Evolutionary conservation across 2,329 filamentous ascomycete genomes (phyloP).

Genomic region (Calonectria henricotiae): DNA sequence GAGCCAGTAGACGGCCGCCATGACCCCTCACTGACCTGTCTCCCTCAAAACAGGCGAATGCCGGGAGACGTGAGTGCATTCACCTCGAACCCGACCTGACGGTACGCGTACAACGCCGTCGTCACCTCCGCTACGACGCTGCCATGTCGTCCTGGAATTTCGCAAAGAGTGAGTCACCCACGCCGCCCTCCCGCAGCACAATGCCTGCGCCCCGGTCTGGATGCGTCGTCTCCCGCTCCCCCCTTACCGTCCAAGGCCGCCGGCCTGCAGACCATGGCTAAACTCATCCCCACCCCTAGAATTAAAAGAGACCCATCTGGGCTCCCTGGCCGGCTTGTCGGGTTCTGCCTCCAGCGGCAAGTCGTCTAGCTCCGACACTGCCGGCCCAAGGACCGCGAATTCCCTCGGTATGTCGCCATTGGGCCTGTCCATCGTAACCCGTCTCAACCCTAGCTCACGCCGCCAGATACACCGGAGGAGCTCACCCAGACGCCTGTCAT

Average conservation of each 20-base stretch:
- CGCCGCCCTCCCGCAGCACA: neutral
- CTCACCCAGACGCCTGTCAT: conserved; percentile 80
- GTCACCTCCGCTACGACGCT: neutral
- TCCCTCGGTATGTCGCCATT: conserved; percentile 20
- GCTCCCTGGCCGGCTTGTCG: conserved; percentile 27
- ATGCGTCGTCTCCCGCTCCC: neutral
- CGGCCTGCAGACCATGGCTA: conserved; percentile 13
- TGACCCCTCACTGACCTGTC: conserved; percentile 21
- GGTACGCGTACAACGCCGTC: conserved; percentile 9
- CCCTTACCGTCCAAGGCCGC: conserved; percentile 1
- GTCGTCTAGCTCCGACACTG: conserved; percentile 17
- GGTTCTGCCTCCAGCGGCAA: conserved; percentile 25
- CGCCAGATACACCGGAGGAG: conserved; percentile 71
- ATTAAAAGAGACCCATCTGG: conserved; percentile 38
- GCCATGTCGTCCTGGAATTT: conserved; percentile 22
- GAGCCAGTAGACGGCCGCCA: conserved; percentile 10
- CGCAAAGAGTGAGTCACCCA: conserved; percentile 1
- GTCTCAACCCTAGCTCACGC: conserved; percentile 5
- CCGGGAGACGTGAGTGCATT: conserved; percentile 11
- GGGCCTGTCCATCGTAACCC: neutral
- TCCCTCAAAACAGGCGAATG: conserved; percentile 25
- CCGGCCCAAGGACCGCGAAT: neutral
- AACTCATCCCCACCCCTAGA: conserved; percentile 24
- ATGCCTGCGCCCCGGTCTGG: neutral
- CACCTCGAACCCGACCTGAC: conserved; percentile 9